Conservation (phyloP, 139 green algal genomes). For the Volvox reticuliferus region DNA sequence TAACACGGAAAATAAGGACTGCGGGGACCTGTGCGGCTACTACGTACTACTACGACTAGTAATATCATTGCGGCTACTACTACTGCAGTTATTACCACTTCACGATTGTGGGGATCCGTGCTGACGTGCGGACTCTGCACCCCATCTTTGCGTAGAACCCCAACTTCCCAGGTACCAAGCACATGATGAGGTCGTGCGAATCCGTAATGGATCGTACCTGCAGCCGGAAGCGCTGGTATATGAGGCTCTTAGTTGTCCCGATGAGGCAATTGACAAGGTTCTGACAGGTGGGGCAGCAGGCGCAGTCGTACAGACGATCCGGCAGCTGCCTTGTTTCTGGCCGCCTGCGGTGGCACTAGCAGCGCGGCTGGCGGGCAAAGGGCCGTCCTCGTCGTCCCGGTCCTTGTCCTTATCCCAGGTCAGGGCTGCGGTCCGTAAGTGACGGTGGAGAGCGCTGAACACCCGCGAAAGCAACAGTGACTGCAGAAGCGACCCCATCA, state of each 20-base stretch:
- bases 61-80: too few relatives aligned
- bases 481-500: neutral
- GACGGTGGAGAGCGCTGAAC: neutral
- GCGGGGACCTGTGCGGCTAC: too few relatives aligned
- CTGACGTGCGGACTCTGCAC: too few relatives aligned
- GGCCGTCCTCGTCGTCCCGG: neutral
- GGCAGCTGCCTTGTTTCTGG: neutral
- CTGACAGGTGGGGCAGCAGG: neutral
- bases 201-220: neutral
- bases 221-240: conserved; percentile 39
- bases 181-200: too few relatives aligned
- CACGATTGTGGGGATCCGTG: too few relatives aligned
- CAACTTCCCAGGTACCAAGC: too few relatives aligned
- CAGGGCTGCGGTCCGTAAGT: conserved; percentile 2
- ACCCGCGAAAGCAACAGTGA: neutral
- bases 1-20: too few relatives aligned
- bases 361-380: neutral
- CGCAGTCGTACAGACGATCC: neutral
- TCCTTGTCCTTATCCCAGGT: neutral
- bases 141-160: too few relatives aligned
- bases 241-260: neutral
- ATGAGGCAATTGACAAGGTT: conserved; percentile 35
- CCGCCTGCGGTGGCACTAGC: neutral
- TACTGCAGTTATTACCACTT: too few relatives aligned
- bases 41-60: too few relatives aligned